Evolutionary conservation across 1,139 yeast genomes (phyloP).

Genomic region (Nadsonia starkeyi-henricii): DNA sequence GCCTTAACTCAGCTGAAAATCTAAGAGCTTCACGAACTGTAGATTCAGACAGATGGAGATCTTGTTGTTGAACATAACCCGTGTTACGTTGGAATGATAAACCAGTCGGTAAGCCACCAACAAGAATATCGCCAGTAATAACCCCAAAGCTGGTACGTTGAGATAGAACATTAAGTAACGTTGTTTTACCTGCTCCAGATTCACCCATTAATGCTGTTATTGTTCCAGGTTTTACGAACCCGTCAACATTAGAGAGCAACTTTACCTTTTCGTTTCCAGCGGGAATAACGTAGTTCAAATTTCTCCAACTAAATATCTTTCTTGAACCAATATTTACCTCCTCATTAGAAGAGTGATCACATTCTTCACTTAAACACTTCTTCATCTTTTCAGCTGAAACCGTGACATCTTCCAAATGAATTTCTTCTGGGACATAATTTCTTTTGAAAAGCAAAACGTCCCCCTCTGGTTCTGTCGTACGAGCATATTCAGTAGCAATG

Average conservation of each 20-base stretch:
- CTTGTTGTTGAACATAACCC: constrained; percentile 78
- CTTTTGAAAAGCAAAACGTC: constrained; percentile 59
- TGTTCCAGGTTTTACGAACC: constrained; percentile 72
- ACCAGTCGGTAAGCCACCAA: constrained; percentile 56
- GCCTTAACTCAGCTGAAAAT: constrained; percentile 64
- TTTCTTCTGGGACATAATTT: constrained; percentile 24
- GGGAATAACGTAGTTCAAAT: constrained; percentile 59
- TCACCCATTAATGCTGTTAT: constrained; percentile 77
- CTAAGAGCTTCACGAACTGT: constrained; percentile 69
- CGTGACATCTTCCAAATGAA: constrained; percentile 18
- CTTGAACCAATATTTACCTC: constrained; percentile 13
- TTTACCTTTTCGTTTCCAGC: constrained; percentile 55
- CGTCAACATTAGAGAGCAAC: constrained; percentile 56
- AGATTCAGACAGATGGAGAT: constrained; percentile 56
- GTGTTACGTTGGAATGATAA: constrained; percentile 67
- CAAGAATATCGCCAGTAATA: constrained; percentile 62
- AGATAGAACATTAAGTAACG: constrained; percentile 59
- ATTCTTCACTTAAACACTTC: constrained; percentile 7
- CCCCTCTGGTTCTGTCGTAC: constrained; percentile 72
- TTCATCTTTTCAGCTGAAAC: constrained; percentile 11
- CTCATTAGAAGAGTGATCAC: constrained; percentile 19
- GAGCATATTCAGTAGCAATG: constrained; percentile 46
- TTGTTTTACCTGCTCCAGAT: constrained; percentile 82
- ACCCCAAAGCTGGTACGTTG: constrained; percentile 70
- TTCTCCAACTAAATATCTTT: constrained; percentile 66